Conservation (phyloP, 2,329 filamentous ascomycete species). For the Hypoxylon sp. region DNA sequence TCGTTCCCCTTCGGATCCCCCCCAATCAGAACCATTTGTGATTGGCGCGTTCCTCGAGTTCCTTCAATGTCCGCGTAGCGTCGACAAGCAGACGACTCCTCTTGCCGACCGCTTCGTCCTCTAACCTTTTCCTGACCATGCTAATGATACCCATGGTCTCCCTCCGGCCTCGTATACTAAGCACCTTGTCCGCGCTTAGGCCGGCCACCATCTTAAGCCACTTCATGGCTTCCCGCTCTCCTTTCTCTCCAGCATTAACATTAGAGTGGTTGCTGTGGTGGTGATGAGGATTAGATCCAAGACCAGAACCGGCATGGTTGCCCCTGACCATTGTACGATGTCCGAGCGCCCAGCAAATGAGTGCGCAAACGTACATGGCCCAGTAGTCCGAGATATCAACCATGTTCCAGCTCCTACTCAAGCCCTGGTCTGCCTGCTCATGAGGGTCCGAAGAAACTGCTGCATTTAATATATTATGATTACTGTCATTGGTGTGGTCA, state of each 20-base stretch:
- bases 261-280: conserved; percentile 38
- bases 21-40: conserved; percentile 60
- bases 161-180: conserved; percentile 58
- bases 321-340: conserved; percentile 50
- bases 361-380: conserved; percentile 75
- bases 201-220: conserved; percentile 60
- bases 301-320: conserved; percentile 40
- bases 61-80: conserved; percentile 67
- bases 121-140: conserved; percentile 63
- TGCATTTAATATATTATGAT: conserved; percentile 43
- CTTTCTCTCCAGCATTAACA: conserved; percentile 54
- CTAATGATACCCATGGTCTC: conserved; percentile 64
- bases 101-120: conserved; percentile 65
- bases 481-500: conserved; percentile 44
- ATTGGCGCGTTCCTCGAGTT: conserved; percentile 63
- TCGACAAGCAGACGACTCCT: conserved; percentile 68
- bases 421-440: conserved; percentile 22
- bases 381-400: conserved; percentile 84
- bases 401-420: conserved; percentile 62
- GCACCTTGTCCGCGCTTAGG: conserved; percentile 59
- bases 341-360: conserved; percentile 73
- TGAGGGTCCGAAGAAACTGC: conserved; percentile 27
- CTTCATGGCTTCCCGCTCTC: conserved; percentile 54
- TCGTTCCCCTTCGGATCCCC: conserved; percentile 7
- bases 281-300: conserved; percentile 28